Percentiles rank a stretch among this genome's conserved stretches.
Evolutionary conservation across 2,329 filamentous ascomycete species (phyloP).

Genomic region (Colletotrichum gigasporum): DNA sequence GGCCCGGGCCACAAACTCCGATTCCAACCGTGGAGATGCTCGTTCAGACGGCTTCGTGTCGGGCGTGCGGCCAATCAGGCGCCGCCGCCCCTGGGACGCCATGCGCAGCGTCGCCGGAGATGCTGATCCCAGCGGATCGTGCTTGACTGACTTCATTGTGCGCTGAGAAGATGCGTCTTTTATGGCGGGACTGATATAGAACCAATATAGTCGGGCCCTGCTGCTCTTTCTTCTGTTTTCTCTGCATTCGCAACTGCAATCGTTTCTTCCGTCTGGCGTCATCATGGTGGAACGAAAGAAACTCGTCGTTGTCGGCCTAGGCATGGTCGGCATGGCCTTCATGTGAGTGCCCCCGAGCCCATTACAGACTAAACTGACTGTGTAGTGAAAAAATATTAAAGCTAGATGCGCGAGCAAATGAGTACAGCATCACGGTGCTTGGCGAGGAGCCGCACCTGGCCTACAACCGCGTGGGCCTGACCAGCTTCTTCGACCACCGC

Average conservation of each 20-base stretch:
- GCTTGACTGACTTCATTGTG: constrained; percentile 24
- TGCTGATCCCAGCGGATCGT: constrained; percentile 28
- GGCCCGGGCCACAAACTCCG: constrained; percentile 14
- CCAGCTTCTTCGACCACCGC: constrained; percentile 88
- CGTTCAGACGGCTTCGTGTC: not conserved
- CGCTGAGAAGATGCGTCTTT: constrained; percentile 16
- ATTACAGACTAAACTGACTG: not conserved
- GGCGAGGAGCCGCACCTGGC: constrained; percentile 89
- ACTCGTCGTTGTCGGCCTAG: constrained; percentile 85
- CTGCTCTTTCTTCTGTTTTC: not conserved
- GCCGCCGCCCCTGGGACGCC: not conserved
- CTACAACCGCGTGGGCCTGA: constrained; percentile 91
- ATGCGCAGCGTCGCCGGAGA: constrained; percentile 23
- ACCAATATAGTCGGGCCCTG: not conserved
- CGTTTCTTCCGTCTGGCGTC: not conserved
- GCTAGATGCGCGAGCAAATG: constrained; percentile 76
- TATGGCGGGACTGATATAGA: not conserved
- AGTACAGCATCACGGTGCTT: constrained; percentile 86
- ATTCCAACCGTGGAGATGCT: constrained; percentile 25
- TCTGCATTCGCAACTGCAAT: not conserved
- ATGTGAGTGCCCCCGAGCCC: constrained; percentile 72
- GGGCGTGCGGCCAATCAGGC: constrained; percentile 12
- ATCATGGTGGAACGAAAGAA: constrained; percentile 65
- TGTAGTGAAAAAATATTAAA: constrained; percentile 87
- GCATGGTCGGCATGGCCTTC: constrained; percentile 91